Evolutionary conservation across 345 rosid species (phyloP), one percentile per base, ranked within the genome.

Genomic region (Sisymbrium altissimum): DNA sequence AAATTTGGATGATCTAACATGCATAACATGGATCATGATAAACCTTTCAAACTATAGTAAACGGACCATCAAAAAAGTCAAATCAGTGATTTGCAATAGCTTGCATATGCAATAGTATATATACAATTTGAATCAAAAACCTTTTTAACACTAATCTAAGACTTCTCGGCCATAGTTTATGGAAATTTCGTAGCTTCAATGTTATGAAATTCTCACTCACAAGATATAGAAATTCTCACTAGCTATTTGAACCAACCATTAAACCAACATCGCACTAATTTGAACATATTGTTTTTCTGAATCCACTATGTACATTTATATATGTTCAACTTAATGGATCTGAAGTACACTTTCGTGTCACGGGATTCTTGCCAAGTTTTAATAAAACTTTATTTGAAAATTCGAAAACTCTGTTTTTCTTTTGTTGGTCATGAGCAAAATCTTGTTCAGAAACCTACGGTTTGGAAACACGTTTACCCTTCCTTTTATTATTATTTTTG

Each of bases 331-430:
- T 39, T 15, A 39, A 17, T 53, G 27, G 41, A 29, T 55, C 35
- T 29, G 15, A 44, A 15, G 57, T 46, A 64, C 13, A 9, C 43
- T n/a, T 55, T 33, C 38, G 44, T 65, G 71, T 65, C 71, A 73
- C 58, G 71, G 39, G 71, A 2, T 33, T 33, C 77, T 33, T 73
- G 65, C 11, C 35, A 52, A 18, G 27, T 41, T 62, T 72, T 53
- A 41, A 54, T 64, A 64, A 33, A 64, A 53, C 76, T 13, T 3
- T 30, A 21, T 40, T 62, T 48, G 9, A 64, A 63, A 6, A 1
- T 40, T 72, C 33, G 50, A 35, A n/a, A n/a, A n/a, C n/a, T n/a
- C n/a, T n/a, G n/a, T n/a, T 23, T 23, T 23, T 3, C 9, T n/a
- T 55, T 21, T 35, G 9, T 11, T 36, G 23, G 60, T 48, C 52